Evolutionary conservation across 73 alveolate genomes (phyloP).

Genomic region (Paramecium caudatum): DNA sequence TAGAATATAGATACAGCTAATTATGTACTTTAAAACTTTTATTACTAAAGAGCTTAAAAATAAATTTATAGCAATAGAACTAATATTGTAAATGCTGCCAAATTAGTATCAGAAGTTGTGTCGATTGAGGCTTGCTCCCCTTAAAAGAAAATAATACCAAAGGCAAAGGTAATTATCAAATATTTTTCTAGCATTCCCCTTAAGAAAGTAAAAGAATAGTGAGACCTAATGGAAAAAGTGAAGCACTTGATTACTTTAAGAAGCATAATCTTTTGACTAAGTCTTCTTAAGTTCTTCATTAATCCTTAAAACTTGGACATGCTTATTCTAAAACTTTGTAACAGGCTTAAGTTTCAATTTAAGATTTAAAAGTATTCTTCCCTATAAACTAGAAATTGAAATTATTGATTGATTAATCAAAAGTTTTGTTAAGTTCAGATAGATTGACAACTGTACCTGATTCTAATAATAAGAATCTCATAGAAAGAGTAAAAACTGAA

Average conservation of each 20-base stretch:
- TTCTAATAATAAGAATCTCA: background rate
- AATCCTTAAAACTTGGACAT: constrained; percentile 44
- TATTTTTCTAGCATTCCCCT: constrained; percentile 6
- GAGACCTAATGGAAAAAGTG: constrained; percentile 15
- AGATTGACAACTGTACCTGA: constrained; percentile 65
- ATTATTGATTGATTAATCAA: constrained; percentile 48
- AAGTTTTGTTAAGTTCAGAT: constrained; percentile 31
- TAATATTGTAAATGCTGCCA: background rate
- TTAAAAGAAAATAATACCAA: background rate
- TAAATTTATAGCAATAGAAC: constrained; percentile 15
- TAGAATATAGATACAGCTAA: background rate
- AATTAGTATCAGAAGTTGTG: constrained; percentile 1
- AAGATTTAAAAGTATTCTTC: constrained; percentile 33
- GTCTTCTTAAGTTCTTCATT: background rate
- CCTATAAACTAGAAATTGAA: constrained; percentile 1
- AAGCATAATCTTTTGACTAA: constrained; percentile 27
- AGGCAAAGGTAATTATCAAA: background rate
- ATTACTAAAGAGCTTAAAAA: background rate
- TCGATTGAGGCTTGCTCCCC: background rate
- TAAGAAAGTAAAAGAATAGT: constrained; percentile 32
- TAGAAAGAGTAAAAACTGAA: constrained; percentile 67
- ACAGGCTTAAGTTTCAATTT: background rate
- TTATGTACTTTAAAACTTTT: background rate
- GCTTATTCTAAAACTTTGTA: constrained; percentile 46
- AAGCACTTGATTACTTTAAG: constrained; percentile 47